Conservation (phyloP, 2,329 filamentous ascomycete genomes). For the Calonectria multiphialidica region DNA sequence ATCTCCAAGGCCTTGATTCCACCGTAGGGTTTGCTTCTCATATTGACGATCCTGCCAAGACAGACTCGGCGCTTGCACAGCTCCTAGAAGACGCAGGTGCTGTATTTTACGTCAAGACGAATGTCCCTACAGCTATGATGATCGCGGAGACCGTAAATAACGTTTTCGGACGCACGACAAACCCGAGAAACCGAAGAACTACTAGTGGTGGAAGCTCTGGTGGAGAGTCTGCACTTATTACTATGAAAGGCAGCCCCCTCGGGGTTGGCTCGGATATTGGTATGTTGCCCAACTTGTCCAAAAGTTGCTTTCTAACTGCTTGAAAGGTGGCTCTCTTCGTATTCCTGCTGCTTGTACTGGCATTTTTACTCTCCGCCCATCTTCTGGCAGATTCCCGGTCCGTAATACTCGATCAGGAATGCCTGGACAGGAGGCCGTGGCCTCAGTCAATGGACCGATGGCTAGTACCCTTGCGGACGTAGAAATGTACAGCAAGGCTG, state of each 20-base stretch:
- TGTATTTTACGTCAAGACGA: constrained; percentile 69
- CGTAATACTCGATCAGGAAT: constrained; percentile 66
- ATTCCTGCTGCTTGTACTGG: constrained; percentile 68
- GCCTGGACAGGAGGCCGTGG: constrained; percentile 74
- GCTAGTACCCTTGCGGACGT: constrained; percentile 67
- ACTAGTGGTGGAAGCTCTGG: constrained; percentile 76
- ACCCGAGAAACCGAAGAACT: constrained; percentile 69
- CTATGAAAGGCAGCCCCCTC: constrained; percentile 67
- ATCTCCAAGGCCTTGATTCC: constrained; percentile 69
- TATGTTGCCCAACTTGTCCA: constrained; percentile 20
- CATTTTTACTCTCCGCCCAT: constrained; percentile 68
- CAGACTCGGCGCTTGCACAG: constrained; percentile 55
- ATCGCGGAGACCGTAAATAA: constrained; percentile 77
- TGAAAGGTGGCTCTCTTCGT: constrained; percentile 63
- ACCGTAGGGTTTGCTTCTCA: constrained; percentile 74
- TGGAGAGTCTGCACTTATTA: constrained; percentile 74
- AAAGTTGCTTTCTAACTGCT: neutral
- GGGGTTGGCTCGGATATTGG: constrained; percentile 75
- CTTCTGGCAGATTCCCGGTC: constrained; percentile 71
- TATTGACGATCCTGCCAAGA: constrained; percentile 66
- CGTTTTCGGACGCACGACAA: constrained; percentile 71
- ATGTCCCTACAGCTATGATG: constrained; percentile 75
- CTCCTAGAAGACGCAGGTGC: constrained; percentile 62
- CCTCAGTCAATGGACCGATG: constrained; percentile 74
- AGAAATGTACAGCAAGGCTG: constrained; percentile 63